Base-by-base conservation (phyloP, 1,139 yeast genomes). In the Lipomyces yarrowii region DNA sequence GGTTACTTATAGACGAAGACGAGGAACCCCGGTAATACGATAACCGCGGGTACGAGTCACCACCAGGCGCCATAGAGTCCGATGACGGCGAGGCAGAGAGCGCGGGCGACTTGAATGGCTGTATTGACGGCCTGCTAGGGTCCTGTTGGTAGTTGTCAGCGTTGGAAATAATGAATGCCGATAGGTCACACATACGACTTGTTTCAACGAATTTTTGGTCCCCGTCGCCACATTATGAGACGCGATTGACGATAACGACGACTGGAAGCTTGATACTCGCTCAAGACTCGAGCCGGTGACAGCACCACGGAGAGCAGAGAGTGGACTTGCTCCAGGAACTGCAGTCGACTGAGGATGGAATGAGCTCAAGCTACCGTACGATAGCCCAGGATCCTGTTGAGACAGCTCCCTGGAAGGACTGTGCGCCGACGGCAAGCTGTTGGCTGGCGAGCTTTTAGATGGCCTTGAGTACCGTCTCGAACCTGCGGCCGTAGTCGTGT, bases 61-160 rank as follows among this genome's bases (percentile, higher is more conserved):
- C 48, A 23, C 48, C 48, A 8, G 61, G 57, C 35, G 56, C 57
- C 42, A 48, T 37, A 13, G 56, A 42, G 23, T 64, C 67, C 32
- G 67, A 67, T 26, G 71, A 67, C 8, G 80, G 80, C 18, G 80
- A 77, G 13, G 74, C 78, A 4, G 79, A 74, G 10, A 77, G 70
- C 1, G 81, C 75, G 1, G 80, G 78, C 5, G 80, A 74, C 62
- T 75, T 77, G 70, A 78, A 78, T 3, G 81, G 81, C 61, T 77
- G 72, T 13, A 69, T 63, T n/a, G 64, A 52, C 26, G 69, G 60
- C 11, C 23, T 23, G 53, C 63, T 59, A 42, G 71, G 63, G 46
- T 18, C 18, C 61, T 56, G n/a, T 23, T 0, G 60, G 59, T 11
- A 57, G 57, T 13, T 59, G 57, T 56, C 54, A 52, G 26, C 18